Conservation (phyloP, 148 eudicot genomes). For the Rhododendron kiyosumense region DNA sequence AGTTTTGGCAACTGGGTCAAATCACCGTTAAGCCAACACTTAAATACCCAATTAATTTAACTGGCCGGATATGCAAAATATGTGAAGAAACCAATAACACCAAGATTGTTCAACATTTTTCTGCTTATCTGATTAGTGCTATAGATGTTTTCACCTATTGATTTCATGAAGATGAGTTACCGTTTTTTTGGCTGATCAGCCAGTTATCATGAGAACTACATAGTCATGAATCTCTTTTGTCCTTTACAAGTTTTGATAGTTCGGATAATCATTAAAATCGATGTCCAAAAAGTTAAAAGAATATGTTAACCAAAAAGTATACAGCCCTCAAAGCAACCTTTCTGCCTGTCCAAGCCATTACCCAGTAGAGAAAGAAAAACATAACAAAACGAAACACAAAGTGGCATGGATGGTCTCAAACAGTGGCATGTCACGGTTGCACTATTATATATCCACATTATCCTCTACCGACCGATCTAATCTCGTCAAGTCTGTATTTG, state of each 20-base stretch:
- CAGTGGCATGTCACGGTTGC: background rate
- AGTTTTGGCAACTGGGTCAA: background rate
- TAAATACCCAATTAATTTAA: background rate
- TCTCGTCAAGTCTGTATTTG: background rate
- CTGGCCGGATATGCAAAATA: background rate
- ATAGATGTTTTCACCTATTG: too few species aligned
- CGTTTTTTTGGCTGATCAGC: too few species aligned
- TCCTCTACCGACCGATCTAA: background rate
- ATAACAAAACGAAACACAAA: background rate
- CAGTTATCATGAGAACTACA: too few species aligned
- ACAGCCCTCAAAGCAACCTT: background rate
- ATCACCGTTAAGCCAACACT: background rate
- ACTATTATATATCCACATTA: background rate
- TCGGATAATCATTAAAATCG: too few species aligned
- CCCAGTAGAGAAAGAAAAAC: too few species aligned
- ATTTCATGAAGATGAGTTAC: too few species aligned
- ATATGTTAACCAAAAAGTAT: background rate
- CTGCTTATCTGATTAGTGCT: background rate
- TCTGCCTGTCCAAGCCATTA: too few species aligned
- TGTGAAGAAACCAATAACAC: background rate
- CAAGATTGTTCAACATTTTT: background rate
- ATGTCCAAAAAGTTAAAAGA: too few species aligned
- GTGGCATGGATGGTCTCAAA: background rate
- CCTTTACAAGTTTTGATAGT: too few species aligned
- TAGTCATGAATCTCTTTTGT: too few species aligned